Conservation (phyloP, 1,284 basidiomycete genomes). For the Trichosporon sp. region DNA sequence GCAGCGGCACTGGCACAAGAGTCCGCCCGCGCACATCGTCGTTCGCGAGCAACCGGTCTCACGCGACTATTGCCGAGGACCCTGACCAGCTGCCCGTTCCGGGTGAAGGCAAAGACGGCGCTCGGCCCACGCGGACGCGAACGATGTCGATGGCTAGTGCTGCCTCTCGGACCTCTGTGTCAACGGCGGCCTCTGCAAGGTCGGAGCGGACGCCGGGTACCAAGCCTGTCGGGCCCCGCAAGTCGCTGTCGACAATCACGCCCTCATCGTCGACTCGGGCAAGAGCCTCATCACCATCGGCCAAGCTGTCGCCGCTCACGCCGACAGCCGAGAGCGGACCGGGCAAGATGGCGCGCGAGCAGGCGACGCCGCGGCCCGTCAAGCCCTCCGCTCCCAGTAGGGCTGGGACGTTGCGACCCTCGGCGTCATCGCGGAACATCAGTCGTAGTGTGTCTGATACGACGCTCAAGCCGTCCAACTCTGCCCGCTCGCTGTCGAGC, state of each 20-base stretch:
- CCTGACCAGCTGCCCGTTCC: neutral
- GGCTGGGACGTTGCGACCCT: neutral
- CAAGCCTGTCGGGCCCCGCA: neutral
- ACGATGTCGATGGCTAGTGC: slow-evolving; percentile 10
- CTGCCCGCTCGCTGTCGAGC: neutral
- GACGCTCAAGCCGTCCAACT: neutral
- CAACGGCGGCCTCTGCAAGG: neutral
- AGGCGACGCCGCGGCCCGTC: neutral
- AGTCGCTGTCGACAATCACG: neutral
- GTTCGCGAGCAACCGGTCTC: neutral
- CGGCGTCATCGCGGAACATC: neutral
- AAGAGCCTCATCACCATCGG: neutral
- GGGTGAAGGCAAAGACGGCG: neutral
- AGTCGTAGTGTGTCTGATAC: slow-evolving; percentile 1
- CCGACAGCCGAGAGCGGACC: neutral
- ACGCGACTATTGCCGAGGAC: neutral
- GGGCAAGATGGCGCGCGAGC: neutral
- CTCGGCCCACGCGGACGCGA: slow-evolving; percentile 5
- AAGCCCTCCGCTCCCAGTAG: neutral
- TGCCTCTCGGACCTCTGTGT: slow-evolving; percentile 9
- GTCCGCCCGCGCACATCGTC: neutral
- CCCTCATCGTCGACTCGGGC: neutral
- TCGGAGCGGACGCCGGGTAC: neutral
- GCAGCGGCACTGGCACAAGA: neutral
- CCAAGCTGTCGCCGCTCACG: neutral